These are phyloP conservation scores for Botrytis hyacinthi DNA, from an alignment of 2,329 filamentous ascomycete genomes.

Conservation along the genomic window DNA sequence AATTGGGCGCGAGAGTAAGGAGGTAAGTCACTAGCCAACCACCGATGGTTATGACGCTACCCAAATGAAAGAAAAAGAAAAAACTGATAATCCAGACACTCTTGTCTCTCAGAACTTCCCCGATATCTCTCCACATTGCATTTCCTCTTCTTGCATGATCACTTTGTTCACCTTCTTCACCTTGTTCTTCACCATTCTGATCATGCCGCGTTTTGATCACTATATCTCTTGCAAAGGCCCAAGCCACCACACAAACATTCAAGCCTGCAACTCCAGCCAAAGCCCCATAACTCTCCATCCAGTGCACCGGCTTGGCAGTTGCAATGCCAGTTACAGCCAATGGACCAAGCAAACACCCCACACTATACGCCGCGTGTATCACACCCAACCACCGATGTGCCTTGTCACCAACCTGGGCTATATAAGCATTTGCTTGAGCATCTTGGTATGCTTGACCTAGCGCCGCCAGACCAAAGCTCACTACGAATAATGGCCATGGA, in stretches of 20 bases:
- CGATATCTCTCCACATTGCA: slow-evolving; percentile 46
- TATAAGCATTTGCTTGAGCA: slow-evolving; percentile 61
- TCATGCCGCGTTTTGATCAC: neutral
- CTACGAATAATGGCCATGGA: slow-evolving; percentile 55
- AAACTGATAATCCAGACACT: slow-evolving; percentile 58
- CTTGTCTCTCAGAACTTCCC: slow-evolving; percentile 45
- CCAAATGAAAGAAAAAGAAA: slow-evolving; percentile 64
- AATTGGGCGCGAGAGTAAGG: neutral
- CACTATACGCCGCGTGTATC: slow-evolving; percentile 59
- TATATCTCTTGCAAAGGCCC: neutral
- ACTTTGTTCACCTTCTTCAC: neutral
- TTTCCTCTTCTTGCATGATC: slow-evolving; percentile 30
- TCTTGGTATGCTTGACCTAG: slow-evolving; percentile 64
- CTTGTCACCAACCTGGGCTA: slow-evolving; percentile 46
- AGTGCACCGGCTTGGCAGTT: slow-evolving; percentile 41
- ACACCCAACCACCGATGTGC: slow-evolving; percentile 61
- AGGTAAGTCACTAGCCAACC: slow-evolving; percentile 66
- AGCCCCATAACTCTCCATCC: slow-evolving; percentile 38
- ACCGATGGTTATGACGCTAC: slow-evolving; percentile 51
- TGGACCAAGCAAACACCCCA: slow-evolving; percentile 55
- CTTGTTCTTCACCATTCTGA: neutral
- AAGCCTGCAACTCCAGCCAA: neutral
- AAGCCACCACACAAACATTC: neutral
- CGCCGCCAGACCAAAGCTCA: slow-evolving; percentile 57
- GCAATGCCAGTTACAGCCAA: slow-evolving; percentile 55